Conservation (phyloP, 192 early-diverging fungal species). For the Umbelopsis sp. region DNA sequence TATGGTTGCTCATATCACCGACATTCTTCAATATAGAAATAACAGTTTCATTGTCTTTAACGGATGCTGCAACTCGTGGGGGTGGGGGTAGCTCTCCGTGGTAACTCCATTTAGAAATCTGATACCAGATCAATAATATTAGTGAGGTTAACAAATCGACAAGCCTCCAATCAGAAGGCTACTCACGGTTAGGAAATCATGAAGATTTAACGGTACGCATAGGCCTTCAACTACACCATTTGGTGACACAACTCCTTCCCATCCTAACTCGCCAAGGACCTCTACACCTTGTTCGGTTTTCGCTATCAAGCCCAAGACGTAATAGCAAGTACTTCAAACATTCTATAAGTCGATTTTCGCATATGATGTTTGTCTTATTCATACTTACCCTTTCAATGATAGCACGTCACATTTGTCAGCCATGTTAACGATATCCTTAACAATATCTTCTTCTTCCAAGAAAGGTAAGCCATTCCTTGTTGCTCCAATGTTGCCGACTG, state of each 20-base stretch:
- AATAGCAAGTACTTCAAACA: slow-evolving; percentile 67
- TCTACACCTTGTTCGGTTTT: slow-evolving; percentile 74
- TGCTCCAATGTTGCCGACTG: slow-evolving; percentile 80
- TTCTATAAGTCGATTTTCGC: neutral
- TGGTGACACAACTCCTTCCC: slow-evolving; percentile 67
- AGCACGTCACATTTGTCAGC: slow-evolving; percentile 68
- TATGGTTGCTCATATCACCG: slow-evolving; percentile 82
- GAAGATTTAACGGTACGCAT: slow-evolving; percentile 68
- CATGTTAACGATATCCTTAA: slow-evolving; percentile 72
- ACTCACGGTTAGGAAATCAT: slow-evolving; percentile 63
- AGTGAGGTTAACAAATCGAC: neutral
- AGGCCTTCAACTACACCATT: slow-evolving; percentile 57
- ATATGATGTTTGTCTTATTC: neutral
- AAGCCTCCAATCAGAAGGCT: neutral
- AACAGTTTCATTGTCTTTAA: slow-evolving; percentile 32
- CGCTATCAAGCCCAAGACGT: slow-evolving; percentile 72
- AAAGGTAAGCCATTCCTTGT: slow-evolving; percentile 68
- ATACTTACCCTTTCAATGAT: slow-evolving; percentile 72
- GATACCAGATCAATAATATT: slow-evolving; percentile 2
- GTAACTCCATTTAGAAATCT: slow-evolving; percentile 55
- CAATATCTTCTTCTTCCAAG: slow-evolving; percentile 69
- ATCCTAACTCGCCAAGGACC: slow-evolving; percentile 68
- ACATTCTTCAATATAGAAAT: slow-evolving; percentile 69
- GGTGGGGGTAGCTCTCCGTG: slow-evolving; percentile 42
- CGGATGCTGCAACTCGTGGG: slow-evolving; percentile 42